These are phyloP conservation scores for Mucor ambiguus DNA, from an alignment of 371 early-diverging fungal species.

Conservation along the genomic window DNA sequence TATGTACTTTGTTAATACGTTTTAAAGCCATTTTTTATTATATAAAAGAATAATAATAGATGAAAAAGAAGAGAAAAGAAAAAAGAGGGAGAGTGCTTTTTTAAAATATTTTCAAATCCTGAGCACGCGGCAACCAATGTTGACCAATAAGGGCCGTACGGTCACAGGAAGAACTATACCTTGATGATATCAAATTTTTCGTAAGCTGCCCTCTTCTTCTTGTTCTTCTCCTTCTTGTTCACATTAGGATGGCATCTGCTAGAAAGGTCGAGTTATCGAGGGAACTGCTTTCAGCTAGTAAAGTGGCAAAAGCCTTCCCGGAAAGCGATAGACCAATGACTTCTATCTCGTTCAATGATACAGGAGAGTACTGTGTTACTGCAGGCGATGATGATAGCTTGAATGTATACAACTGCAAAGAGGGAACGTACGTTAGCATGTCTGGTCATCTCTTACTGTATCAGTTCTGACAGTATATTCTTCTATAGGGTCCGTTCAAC, in stretches of 20 bases:
- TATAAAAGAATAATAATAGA: constrained; percentile 3
- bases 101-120: constrained; percentile 3
- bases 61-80: not conserved
- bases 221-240: not conserved
- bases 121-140: constrained; percentile 5
- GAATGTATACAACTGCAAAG: constrained; percentile 74
- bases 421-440: constrained; percentile 66
- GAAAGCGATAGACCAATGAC: constrained; percentile 69
- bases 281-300: constrained; percentile 34
- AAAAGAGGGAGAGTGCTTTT: not conserved
- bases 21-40: constrained; percentile 22
- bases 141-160: constrained; percentile 3
- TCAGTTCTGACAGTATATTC: not conserved
- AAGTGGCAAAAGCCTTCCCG: constrained; percentile 67
- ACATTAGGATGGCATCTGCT: not conserved
- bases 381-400: constrained; percentile 82
- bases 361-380: constrained; percentile 74
- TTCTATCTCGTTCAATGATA: constrained; percentile 77
- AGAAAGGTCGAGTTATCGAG: constrained; percentile 33
- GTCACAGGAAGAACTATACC: not conserved
- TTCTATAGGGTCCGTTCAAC: constrained; percentile 58
- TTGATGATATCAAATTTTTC: constrained; percentile 3
- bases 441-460: too few species aligned
- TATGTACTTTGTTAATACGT: constrained; percentile 25
- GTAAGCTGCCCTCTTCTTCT: not conserved